Conservation (phyloP, 2,329 filamentous ascomycete species). For the Cryphonectria japonica region DNA sequence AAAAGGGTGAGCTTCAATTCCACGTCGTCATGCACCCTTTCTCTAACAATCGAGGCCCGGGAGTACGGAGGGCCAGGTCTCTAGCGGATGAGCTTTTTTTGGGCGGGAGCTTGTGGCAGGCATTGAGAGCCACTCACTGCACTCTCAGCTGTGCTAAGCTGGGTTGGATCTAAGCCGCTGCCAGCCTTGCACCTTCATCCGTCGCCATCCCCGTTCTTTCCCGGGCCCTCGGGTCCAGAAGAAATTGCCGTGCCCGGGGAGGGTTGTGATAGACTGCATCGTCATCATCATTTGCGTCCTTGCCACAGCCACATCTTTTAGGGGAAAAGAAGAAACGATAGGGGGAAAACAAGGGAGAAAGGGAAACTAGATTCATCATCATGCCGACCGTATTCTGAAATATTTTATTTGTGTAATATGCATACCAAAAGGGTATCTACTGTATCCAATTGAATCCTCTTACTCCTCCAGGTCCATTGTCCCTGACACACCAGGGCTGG, state of each 20-base stretch:
- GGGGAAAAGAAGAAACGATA: background rate
- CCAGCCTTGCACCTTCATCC: background rate
- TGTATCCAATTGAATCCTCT: background rate
- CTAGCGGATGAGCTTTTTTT: conserved; percentile 24
- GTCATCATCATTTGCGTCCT: background rate
- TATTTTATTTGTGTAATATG: background rate
- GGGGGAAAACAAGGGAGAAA: background rate
- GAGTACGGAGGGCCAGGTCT: background rate
- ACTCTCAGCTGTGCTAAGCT: conserved; percentile 6
- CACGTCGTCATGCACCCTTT: conserved; percentile 19
- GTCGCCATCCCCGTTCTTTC: conserved; percentile 19
- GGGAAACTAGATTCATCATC: background rate
- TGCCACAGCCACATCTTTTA: background rate
- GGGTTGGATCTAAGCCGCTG: conserved; percentile 14
- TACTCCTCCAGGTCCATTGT: conserved; percentile 6
- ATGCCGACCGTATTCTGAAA: background rate
- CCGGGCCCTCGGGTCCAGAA: conserved; percentile 14
- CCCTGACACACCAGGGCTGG: conserved; percentile 31
- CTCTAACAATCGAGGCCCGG: background rate
- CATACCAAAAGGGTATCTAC: background rate
- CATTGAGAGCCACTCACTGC: background rate
- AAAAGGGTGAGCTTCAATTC: conserved; percentile 13
- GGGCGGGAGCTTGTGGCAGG: conserved; percentile 16
- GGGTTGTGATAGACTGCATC: background rate
- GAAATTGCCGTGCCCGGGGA: background rate